phyloP scores from a whole-genome alignment of 805 yeast species.

The Cyberlindnera petersonii region DNA sequence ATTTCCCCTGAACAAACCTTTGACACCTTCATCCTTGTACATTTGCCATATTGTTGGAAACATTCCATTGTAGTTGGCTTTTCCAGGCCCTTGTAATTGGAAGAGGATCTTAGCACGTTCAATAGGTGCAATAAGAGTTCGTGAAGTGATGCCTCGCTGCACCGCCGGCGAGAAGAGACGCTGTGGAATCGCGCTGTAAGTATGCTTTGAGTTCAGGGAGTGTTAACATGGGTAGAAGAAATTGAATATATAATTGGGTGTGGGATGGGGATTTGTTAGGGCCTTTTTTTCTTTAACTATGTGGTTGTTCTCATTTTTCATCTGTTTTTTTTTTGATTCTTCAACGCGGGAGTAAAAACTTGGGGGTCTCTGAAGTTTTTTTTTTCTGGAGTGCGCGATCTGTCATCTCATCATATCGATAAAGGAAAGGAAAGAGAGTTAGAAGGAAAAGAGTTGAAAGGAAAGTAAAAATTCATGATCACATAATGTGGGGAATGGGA shows the following conservation, averaged over 20 bases:
- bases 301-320: too few relatives aligned
- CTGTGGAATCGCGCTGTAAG: constrained; percentile 42
- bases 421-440: too few relatives aligned
- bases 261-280: too few relatives aligned
- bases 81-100: constrained; percentile 72
- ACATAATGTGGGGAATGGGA: too few relatives aligned
- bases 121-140: constrained; percentile 92
- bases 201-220: constrained; percentile 4
- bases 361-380: too few relatives aligned
- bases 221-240: neutral
- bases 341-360: too few relatives aligned
- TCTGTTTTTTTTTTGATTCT: too few relatives aligned
- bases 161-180: constrained; percentile 72
- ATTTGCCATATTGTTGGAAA: constrained; percentile 69
- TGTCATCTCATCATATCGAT: too few relatives aligned
- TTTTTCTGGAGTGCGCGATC: too few relatives aligned
- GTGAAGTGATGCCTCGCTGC: constrained; percentile 71
- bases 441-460: too few relatives aligned
- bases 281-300: too few relatives aligned
- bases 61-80: constrained; percentile 57
- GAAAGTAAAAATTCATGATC: too few relatives aligned
- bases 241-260: neutral
- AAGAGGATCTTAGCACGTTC: constrained; percentile 90
- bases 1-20: constrained; percentile 88
- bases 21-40: constrained; percentile 88